A percentile compares a stretch with the other conserved stretches of the same genome.
Conservation (phyloP, 1,139 yeast species). For the Diutina ranongensis region DNA sequence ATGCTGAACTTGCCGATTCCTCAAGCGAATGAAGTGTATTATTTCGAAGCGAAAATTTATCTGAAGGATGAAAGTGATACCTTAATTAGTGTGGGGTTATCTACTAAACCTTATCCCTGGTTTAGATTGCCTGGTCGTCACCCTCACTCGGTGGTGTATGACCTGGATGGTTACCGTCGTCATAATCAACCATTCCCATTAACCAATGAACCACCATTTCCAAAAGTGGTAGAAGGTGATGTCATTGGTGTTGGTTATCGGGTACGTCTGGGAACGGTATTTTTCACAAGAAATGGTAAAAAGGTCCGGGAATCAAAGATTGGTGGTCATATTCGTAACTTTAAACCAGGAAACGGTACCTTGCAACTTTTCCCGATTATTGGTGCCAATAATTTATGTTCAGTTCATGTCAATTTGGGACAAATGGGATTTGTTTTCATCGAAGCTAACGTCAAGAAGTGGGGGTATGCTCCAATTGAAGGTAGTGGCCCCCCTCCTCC, state of each 20-base stretch:
- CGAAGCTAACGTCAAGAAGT: slow-evolving; percentile 49
- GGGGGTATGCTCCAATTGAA: slow-evolving; percentile 56
- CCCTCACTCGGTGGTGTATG: slow-evolving; percentile 36
- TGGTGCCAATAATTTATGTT: slow-evolving; percentile 41
- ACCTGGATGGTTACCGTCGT: slow-evolving; percentile 41
- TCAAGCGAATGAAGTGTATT: slow-evolving; percentile 74
- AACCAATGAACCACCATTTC: slow-evolving; percentile 29
- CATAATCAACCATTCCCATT: slow-evolving; percentile 39
- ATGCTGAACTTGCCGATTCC: slow-evolving; percentile 87
- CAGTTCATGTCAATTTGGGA: slow-evolving; percentile 45
- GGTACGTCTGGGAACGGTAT: slow-evolving; percentile 47
- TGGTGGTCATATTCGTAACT: slow-evolving; percentile 12
- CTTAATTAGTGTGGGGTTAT: slow-evolving; percentile 33
- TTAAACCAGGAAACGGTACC: slow-evolving; percentile 22
- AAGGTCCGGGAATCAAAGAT: slow-evolving; percentile 52
- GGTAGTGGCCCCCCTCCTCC: slow-evolving; percentile 58
- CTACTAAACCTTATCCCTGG: slow-evolving; percentile 45
- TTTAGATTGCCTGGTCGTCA: slow-evolving; percentile 49
- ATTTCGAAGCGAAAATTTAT: slow-evolving; percentile 68
- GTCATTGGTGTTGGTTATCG: slow-evolving; percentile 60
- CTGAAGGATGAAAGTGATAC: slow-evolving; percentile 45
- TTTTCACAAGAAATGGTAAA: slow-evolving; percentile 62
- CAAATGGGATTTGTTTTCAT: slow-evolving; percentile 48
- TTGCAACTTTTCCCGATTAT: slow-evolving; percentile 36
- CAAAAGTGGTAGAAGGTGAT: slow-evolving; percentile 42